These are phyloP conservation scores for Talaromyces sp. DNA, from an alignment of 2,329 filamentous ascomycete genomes.

Conservation along the genomic window DNA sequence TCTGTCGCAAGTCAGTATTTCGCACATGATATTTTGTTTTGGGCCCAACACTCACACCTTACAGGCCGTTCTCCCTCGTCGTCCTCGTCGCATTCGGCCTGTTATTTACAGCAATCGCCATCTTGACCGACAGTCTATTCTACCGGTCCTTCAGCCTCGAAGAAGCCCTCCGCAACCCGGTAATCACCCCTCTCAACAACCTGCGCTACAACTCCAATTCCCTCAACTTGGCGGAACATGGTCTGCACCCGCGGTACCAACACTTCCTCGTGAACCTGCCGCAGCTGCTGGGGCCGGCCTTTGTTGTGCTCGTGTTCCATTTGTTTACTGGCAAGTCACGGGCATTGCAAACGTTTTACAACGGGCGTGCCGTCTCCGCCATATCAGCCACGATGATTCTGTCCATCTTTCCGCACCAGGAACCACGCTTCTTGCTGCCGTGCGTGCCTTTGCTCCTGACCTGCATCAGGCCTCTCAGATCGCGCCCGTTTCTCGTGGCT, in stretches of 20 bases:
- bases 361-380: slow-evolving; percentile 38
- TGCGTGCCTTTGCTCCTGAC: slow-evolving; percentile 48
- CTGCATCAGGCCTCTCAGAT: slow-evolving; percentile 39
- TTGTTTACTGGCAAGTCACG: slow-evolving; percentile 42
- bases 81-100: slow-evolving; percentile 61
- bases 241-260: slow-evolving; percentile 73
- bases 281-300: slow-evolving; percentile 66
- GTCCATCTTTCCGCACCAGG: slow-evolving; percentile 47
- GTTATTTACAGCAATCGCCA: slow-evolving; percentile 64
- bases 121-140: slow-evolving; percentile 80
- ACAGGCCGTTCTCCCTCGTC: slow-evolving; percentile 54
- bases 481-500: slow-evolving; percentile 35
- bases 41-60: not conserved
- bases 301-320: slow-evolving; percentile 44
- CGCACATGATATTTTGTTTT: slow-evolving; percentile 14
- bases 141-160: slow-evolving; percentile 48
- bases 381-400: slow-evolving; percentile 40
- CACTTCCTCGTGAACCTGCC: slow-evolving; percentile 68
- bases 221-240: slow-evolving; percentile 68
- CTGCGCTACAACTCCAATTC: slow-evolving; percentile 67
- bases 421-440: slow-evolving; percentile 49
- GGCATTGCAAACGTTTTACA: slow-evolving; percentile 28
- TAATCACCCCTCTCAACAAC: slow-evolving; percentile 75
- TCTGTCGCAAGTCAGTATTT: slow-evolving; percentile 64
- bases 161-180: slow-evolving; percentile 50